Evolutionary conservation across 78 protist species (phyloP).

Genomic region (Paratrimastix pyriformis): DNA sequence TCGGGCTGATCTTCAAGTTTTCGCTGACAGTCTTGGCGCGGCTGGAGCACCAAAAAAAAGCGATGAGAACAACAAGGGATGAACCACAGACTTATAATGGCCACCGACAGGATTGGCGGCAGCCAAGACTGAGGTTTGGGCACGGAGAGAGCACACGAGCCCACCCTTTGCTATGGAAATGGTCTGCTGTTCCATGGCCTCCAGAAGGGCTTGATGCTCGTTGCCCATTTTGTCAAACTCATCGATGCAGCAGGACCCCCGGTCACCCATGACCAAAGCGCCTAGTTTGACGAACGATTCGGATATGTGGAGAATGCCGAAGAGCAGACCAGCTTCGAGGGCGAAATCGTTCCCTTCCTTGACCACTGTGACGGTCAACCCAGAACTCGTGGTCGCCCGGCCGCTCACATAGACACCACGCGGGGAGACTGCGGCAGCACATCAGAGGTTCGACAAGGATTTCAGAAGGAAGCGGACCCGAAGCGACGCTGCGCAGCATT

Average conservation of each 20-base stretch:
- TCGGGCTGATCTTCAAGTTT: constrained; percentile 69
- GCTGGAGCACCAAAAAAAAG: constrained; percentile 18
- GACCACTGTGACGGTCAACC: constrained; percentile 87
- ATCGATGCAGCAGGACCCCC: constrained; percentile 95
- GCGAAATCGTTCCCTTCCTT: constrained; percentile 80
- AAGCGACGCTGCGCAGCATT: constrained; percentile 69
- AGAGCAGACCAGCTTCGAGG: constrained; percentile 91
- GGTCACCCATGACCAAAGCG: constrained; percentile 64
- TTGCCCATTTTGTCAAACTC: constrained; percentile 96
- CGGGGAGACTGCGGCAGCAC: constrained; percentile 52
- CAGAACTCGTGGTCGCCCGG: constrained; percentile 82
- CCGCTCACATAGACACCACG: constrained; percentile 97
- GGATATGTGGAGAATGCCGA: not conserved
- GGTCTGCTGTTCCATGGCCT: constrained; percentile 98
- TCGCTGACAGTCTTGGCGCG: constrained; percentile 78
- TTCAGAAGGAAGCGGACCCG: not conserved
- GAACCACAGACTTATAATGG: constrained; percentile 52
- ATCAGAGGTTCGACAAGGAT: not conserved
- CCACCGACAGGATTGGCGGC: constrained; percentile 98
- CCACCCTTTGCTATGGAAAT: constrained; percentile 95
- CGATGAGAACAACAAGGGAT: too few relatives aligned
- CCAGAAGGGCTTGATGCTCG: constrained; percentile 74
- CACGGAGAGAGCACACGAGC: constrained; percentile 84
- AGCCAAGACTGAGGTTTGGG: constrained; percentile 85
- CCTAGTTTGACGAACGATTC: not conserved